Percentiles rank a stretch among this genome's conserved stretches.
phyloP scores from a whole-genome alignment of 345 rosid genomes.

The Salix purpurea region DNA sequence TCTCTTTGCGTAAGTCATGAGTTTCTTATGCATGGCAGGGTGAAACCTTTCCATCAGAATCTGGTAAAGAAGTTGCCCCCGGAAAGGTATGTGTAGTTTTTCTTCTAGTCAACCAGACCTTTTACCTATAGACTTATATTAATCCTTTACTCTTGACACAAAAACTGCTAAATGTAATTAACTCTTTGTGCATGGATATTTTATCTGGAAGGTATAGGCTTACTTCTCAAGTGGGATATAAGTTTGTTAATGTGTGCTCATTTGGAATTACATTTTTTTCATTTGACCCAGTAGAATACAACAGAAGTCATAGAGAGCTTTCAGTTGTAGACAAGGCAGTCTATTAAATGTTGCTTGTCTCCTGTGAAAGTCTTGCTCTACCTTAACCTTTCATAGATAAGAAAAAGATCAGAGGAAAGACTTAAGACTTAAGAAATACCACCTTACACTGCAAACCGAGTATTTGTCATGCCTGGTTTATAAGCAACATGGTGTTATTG shows the following conservation, averaged over 20 bases:
- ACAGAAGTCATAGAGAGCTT: background rate
- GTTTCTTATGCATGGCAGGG: constrained; percentile 59
- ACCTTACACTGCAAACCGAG: background rate
- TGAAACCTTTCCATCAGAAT: constrained; percentile 59
- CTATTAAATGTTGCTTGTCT: no score
- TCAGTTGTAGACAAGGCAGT: no score
- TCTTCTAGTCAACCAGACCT: background rate
- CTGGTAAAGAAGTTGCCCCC: constrained; percentile 54
- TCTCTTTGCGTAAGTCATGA: background rate
- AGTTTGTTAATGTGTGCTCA: background rate
- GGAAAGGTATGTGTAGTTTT: constrained; percentile 49
- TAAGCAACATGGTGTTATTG: background rate
- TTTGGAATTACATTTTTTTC: background rate
- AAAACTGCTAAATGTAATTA: background rate
- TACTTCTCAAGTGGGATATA: background rate
- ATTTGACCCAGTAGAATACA: background rate
- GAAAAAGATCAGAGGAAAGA: background rate
- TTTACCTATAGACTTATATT: background rate
- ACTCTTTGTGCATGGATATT: background rate
- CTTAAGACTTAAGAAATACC: background rate
- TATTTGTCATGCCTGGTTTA: background rate
- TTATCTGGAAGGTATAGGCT: background rate
- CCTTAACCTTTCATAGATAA: background rate
- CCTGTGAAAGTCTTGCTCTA: no score
- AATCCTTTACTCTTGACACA: background rate